Percentiles rank a stretch among this genome's conserved stretches.
Evolutionary conservation across 441 rosid species (phyloP).

Genomic region (Aquilaria agallochum): DNA sequence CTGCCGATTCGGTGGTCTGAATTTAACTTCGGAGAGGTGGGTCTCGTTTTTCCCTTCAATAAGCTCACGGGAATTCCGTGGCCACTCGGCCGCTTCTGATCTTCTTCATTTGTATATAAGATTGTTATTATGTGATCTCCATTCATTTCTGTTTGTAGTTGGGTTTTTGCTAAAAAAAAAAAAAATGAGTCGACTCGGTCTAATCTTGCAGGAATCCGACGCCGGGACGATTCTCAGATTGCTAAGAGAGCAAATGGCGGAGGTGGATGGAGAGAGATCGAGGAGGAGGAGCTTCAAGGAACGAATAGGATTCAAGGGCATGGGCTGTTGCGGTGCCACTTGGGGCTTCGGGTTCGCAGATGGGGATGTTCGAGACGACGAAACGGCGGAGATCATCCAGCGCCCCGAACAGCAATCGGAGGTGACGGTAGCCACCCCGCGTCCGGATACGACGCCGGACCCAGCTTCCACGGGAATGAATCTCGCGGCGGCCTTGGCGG

Average conservation of each 20-base stretch:
- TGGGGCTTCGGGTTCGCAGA: constrained; percentile 47
- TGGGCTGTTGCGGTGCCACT: constrained; percentile 59
- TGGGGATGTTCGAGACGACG: constrained; percentile 30
- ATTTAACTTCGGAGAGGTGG: constrained; percentile 19
- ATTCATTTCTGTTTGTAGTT: background rate
- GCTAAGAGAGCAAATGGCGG: constrained; percentile 46
- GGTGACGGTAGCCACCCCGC: background rate
- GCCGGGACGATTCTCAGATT: constrained; percentile 42
- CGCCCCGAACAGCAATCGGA: too few relatives aligned
- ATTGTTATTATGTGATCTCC: background rate
- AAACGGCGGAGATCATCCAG: too few relatives aligned
- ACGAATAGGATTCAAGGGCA: constrained; percentile 54
- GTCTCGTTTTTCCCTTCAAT: constrained; percentile 14
- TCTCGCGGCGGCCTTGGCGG: constrained; percentile 84
- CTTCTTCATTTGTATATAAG: constrained; percentile 7
- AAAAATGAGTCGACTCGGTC: constrained; percentile 53
- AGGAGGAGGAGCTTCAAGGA: constrained; percentile 43
- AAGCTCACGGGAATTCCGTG: constrained; percentile 35
- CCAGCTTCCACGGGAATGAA: constrained; percentile 49
- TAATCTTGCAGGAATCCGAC: constrained; percentile 56
- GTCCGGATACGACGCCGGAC: constrained; percentile 11
- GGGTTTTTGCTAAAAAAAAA: background rate
- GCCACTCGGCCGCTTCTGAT: background rate
- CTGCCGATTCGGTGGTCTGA: constrained; percentile 1
- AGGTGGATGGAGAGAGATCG: constrained; percentile 27